Conservation (phyloP, 495 filamentous ascomycete genomes). For the Recurvomyces mirabilis region DNA sequence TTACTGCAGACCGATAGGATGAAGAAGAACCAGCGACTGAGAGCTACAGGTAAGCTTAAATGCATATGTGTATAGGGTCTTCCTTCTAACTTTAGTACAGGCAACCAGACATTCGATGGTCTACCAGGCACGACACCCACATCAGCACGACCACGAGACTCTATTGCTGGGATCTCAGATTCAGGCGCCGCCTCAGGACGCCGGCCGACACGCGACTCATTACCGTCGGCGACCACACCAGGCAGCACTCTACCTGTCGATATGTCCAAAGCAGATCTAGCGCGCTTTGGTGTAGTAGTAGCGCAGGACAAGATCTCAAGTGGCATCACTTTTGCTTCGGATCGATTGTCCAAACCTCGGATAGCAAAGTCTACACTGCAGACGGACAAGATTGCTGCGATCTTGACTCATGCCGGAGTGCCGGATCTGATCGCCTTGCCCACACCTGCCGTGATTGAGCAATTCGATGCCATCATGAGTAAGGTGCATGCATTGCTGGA, state of each 20-base stretch:
- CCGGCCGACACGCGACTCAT: slow-evolving; percentile 5
- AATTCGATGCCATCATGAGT: slow-evolving; percentile 68
- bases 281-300: slow-evolving; percentile 61
- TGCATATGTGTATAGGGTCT: not conserved
- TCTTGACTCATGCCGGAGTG: slow-evolving; percentile 68
- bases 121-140: slow-evolving; percentile 1
- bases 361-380: slow-evolving; percentile 72
- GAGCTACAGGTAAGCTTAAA: slow-evolving; percentile 8
- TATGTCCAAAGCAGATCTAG: slow-evolving; percentile 62
- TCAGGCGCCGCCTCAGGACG: slow-evolving; percentile 16
- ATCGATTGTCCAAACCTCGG: slow-evolving; percentile 72
- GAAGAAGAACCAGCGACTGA: slow-evolving; percentile 60
- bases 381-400: slow-evolving; percentile 65
- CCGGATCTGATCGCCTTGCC: slow-evolving; percentile 73
- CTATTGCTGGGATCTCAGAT: slow-evolving; percentile 16
- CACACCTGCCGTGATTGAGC: slow-evolving; percentile 64
- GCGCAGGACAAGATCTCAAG: slow-evolving; percentile 74
- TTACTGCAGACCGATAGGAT: slow-evolving; percentile 68
- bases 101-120: slow-evolving; percentile 9
- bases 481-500: slow-evolving; percentile 70
- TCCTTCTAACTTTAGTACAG: slow-evolving; percentile 1
- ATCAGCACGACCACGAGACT: slow-evolving; percentile 14
- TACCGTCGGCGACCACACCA: slow-evolving; percentile 14
- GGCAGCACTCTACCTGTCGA: slow-evolving; percentile 47
- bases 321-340: slow-evolving; percentile 68